Base-by-base conservation (phyloP, 176 grass and related monocot genomes). In the Juncus effusus region DNA sequence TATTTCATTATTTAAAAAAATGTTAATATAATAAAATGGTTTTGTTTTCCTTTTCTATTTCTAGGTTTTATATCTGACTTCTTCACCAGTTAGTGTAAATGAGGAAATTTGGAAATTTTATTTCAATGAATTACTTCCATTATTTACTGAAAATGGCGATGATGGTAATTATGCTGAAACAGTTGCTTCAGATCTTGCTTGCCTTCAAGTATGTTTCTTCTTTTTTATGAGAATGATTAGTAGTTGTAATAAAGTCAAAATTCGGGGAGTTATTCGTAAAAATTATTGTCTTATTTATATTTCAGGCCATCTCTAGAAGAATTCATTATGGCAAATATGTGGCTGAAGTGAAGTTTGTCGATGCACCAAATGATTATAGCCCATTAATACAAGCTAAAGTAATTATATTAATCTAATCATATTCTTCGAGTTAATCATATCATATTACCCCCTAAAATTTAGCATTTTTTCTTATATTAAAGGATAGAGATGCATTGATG, bases 21-120 rank as follows among this genome's bases (percentile, higher is more conserved):
- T 58, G 0, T 47, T 9, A 47, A 47, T 47, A 6, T 47, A 47
- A 47, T 47, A 9, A 47, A 47, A 47, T 47, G 9, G 44, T 47
- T 47, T 47, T 28, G 19, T 28, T 28, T 28, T 28, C 19, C 19
- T 28, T 28, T 9, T 47, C 13, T 68, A 16, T 55, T 62, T 16
- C 28, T 86, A 93, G 94, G 83, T 80, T 50, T 82, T 93, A 50
- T 75, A 99, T 73, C 69, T 80, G 62, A 16, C 68, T 35, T 73
- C 94, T 55, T 84, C 83, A 36, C 61, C 47, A 56, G 85, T 89
- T 40, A 78, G 50, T 64, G 72, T 84, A 38, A 93, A 79, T 58
- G 68, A 89, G 64, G 80, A 71, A 53, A 87, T 99, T 79, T 99
- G 94, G 94, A 87, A 84, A 36, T 89, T 89, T 86, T 99, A 99